A percentile compares a stretch with the other conserved stretches of the same genome.
Conservation (phyloP, 768 basidiomycete genomes). For the Leccinum variicolor region DNA sequence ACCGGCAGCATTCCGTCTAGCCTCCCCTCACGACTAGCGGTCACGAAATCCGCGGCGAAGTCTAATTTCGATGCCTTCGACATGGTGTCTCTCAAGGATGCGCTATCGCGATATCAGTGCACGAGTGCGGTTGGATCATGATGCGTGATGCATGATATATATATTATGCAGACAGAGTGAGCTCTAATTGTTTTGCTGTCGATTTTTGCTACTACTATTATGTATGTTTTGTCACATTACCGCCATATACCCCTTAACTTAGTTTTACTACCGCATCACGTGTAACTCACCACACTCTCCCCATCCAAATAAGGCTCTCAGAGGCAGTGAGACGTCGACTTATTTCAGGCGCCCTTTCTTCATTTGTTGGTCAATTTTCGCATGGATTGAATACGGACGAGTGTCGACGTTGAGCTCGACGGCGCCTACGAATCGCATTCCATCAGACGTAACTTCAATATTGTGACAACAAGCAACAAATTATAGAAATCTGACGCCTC, state of each 20-base stretch:
- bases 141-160: neutral
- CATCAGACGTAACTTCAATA: constrained; percentile 2
- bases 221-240: constrained; percentile 2
- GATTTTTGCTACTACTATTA: neutral
- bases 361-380: neutral
- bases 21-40: constrained; percentile 8
- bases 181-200: constrained; percentile 3
- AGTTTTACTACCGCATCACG: neutral
- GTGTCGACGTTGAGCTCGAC: neutral
- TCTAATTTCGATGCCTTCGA: constrained; percentile 21
- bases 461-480: neutral
- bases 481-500: neutral
- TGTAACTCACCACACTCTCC: constrained; percentile 6
- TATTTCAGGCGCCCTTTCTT: neutral
- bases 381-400: neutral
- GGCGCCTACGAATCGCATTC: neutral
- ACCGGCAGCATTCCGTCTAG: neutral
- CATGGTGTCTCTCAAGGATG: constrained; percentile 22
- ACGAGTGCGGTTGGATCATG: constrained; percentile 9
- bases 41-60: constrained; percentile 7
- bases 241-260: constrained; percentile 5
- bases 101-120: constrained; percentile 26
- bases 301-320: neutral
- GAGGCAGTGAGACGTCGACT: neutral
- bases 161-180: neutral